Evolutionary conservation across 768 basidiomycete genomes (phyloP), one percentile per base, ranked within the genome.

Genomic region (Sistotremastrum suecicum): DNA sequence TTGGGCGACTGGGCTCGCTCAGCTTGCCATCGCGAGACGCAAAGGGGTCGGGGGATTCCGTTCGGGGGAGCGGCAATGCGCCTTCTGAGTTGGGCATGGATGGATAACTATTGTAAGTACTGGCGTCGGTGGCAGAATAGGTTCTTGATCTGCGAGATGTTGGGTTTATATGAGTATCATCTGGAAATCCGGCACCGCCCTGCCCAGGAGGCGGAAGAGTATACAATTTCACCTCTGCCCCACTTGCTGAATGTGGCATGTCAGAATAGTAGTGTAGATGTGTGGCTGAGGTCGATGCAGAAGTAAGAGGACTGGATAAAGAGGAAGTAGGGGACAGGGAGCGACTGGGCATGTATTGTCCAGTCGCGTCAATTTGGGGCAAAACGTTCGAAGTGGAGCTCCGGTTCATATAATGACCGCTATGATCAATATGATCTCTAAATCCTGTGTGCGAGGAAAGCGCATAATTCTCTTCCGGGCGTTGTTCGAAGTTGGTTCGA

Each of bases 281-380:
- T 5, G 38, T 39, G 6, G 38, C 29, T 9, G 78, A 66, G 49
- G 62, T 71, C 37, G 81, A 75, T 31, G 81, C 75, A 5, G 76
- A 67, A 6, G 78, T 73, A 44, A 69, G 66, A 12, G 70, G 72
- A 35, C 76, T 76, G 2, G 83, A 20, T 20, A 20, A 20, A 20
- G 20, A 78, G 20, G 72, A 68, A 31, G 73, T 70, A 36, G 83
- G 81, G 5, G 83, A 84, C 52, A 83, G 69, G 11, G 83, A 82
- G 42, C 83, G 78, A 58, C 80, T 83, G 48, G 20, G 20, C 20
- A 20, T 20, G 20, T 20, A 20, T 20, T 20, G 20, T 20, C 20
- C 20, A 20, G 20, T 20, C 20, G 20, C 20, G 20, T 20, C 20
- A 20, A 20, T 20, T 20, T 20, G 20, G 9, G 77, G 66, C 58